Evolutionary conservation across 1,139 yeast genomes (phyloP).

Genomic region (Magnusiomyces ingens): DNA sequence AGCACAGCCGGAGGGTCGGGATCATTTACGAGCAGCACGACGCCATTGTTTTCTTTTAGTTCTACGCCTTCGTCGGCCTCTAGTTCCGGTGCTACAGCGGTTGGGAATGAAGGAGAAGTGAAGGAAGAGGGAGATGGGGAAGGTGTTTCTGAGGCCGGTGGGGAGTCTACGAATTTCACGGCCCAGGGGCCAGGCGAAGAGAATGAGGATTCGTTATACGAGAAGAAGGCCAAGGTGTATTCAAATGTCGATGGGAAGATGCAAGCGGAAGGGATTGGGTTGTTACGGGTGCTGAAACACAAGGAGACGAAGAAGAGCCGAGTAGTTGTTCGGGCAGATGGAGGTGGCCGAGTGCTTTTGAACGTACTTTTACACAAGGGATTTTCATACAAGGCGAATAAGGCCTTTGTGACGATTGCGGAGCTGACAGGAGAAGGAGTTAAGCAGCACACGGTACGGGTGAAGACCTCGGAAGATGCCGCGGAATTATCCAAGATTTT

Average conservation of each 20-base stretch:
- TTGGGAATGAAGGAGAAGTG: slow-evolving; percentile 9
- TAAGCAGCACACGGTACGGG: slow-evolving; percentile 61
- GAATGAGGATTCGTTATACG: slow-evolving; percentile 56
- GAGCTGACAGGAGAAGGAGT: slow-evolving; percentile 44
- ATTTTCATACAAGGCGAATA: slow-evolving; percentile 40
- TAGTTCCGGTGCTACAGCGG: slow-evolving; percentile 2
- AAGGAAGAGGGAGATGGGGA: slow-evolving; percentile 13
- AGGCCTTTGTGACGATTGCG: slow-evolving; percentile 47
- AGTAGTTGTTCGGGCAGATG: slow-evolving; percentile 78
- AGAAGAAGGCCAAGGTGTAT: slow-evolving; percentile 69
- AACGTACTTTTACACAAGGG: slow-evolving; percentile 54
- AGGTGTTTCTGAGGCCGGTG: slow-evolving; percentile 18
- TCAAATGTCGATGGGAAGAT: slow-evolving; percentile 31
- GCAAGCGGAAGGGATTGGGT: slow-evolving; percentile 62
- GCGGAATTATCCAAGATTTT: slow-evolving; percentile 38
- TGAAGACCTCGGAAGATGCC: slow-evolving; percentile 69
- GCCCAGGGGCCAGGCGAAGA: slow-evolving; percentile 78
- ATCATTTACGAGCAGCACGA: not conserved
- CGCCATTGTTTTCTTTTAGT: slow-evolving; percentile 3
- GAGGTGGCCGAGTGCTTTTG: slow-evolving; percentile 72
- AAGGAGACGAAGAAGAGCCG: slow-evolving; percentile 56
- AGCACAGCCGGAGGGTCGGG: not conserved
- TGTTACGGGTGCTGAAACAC: slow-evolving; percentile 61
- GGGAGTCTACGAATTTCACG: slow-evolving; percentile 26
- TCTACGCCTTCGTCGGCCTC: slow-evolving; percentile 7